phyloP scores from a whole-genome alignment of 2,329 filamentous ascomycete genomes.

The Colletotrichum godetiae region DNA sequence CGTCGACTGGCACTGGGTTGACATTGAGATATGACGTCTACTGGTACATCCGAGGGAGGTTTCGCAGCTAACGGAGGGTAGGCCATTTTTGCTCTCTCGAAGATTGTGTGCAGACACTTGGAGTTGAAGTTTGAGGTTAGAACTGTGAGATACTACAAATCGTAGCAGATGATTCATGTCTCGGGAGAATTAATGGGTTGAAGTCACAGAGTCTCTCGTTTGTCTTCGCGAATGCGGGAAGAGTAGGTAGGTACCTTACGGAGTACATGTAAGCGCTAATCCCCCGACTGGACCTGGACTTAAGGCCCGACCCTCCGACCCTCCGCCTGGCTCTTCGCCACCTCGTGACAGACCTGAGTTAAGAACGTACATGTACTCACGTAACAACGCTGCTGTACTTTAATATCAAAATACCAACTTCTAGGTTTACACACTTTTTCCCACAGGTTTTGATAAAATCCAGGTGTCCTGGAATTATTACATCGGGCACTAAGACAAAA shows the following conservation, averaged over 20 bases:
- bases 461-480: neutral
- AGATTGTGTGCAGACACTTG: neutral
- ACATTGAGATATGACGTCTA: neutral
- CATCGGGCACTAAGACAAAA: no score
- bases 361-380: neutral
- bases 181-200: neutral
- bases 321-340: neutral
- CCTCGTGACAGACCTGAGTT: neutral
- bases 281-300: neutral
- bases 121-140: neutral
- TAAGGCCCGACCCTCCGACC: conserved; percentile 11
- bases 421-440: no score
- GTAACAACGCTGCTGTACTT: neutral
- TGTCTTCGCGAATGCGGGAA: neutral
- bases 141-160: no score
- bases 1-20: conserved; percentile 38
- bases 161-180: no score
- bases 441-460: no score
- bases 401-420: no score
- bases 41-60: no score
- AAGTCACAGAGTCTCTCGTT: neutral
- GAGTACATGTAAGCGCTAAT: conserved; percentile 18
- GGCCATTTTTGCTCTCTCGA: neutral
- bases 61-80: neutral
- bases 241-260: no score